Evolutionary conservation across 2,329 filamentous ascomycete genomes (phyloP), one percentile per base, ranked within the genome.

Genomic region (Coleophoma cylindrospora): DNA sequence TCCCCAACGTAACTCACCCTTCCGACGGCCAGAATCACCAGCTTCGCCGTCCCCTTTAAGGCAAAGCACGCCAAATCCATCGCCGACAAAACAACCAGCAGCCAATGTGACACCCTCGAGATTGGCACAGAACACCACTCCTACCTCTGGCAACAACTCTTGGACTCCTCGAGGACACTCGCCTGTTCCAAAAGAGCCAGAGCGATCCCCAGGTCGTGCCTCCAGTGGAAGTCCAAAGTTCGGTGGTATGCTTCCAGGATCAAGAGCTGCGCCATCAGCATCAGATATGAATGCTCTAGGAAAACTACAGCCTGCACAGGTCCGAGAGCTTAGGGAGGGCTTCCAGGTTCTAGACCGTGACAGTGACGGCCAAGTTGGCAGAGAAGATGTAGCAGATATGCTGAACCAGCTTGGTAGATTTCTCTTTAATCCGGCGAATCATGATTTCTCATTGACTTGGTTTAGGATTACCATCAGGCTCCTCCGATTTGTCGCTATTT

Each of bases 301-400:
- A 3, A 86, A 88, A 62, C 71, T 97, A 40, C 87, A 92, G 36
- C 84, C 89, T 2, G 77, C 88, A 3, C 89, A 96, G 60, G 83
- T 96, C 34, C 83, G 91, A 62, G 89, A 89, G 60, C 80, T 99
- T 69, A 83, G 94, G 53, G 92, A 97, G 65, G 90, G 87, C 0
- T 99, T 97, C 68, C 89, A 95, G 68, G 91, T 96, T 52, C 77
- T 99, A 43, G 94, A 97, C 68, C 80, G 89, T 53, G 86, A 94
- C 68, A 91, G 90, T 62, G 90, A 94, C 63, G 91, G 92, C 15
- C 74, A 81, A 46, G 85, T 99, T 54, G 87, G 86, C 57, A 79
- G 87, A 52, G 87, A 92, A 19, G 90, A 95, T 65, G 84, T 99
- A 5, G 83, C 83, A 14, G 89, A 95, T 61, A 95, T 96, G 80